Percentiles rank a stretch among this genome's conserved stretches.
phyloP scores from a whole-genome alignment of 2,329 filamentous ascomycete species.

The Sclerotinia subarctica region DNA sequence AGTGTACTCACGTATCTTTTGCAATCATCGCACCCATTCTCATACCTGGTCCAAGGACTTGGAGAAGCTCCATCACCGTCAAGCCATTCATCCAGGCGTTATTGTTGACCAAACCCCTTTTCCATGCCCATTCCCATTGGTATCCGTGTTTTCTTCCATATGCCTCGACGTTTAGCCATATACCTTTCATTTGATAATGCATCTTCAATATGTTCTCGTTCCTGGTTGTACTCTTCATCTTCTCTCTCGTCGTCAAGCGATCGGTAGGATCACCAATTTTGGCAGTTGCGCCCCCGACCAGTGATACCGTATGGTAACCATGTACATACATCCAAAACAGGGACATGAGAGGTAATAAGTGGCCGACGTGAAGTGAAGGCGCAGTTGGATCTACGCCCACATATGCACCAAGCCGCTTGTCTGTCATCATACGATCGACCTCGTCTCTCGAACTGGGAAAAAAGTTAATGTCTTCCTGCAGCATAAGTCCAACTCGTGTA shows the following conservation, averaged over 20 bases:
- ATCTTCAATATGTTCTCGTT: slow-evolving; percentile 65
- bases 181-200: slow-evolving; percentile 63
- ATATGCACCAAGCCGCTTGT: slow-evolving; percentile 68
- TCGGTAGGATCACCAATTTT: slow-evolving; percentile 77
- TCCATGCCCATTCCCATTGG: slow-evolving; percentile 63
- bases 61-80: slow-evolving; percentile 70
- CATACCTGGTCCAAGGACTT: slow-evolving; percentile 68
- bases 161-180: slow-evolving; percentile 71
- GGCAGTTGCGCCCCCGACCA: slow-evolving; percentile 72
- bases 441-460: slow-evolving; percentile 42
- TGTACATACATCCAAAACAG: slow-evolving; percentile 81
- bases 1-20: slow-evolving; percentile 71
- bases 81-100: slow-evolving; percentile 75
- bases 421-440: slow-evolving; percentile 61
- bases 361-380: slow-evolving; percentile 74
- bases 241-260: slow-evolving; percentile 59
- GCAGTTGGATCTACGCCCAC: slow-evolving; percentile 82
- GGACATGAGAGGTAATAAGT: slow-evolving; percentile 77
- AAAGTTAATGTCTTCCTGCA: slow-evolving; percentile 18
- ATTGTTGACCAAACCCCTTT: slow-evolving; percentile 73
- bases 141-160: slow-evolving; percentile 66
- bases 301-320: slow-evolving; percentile 63
- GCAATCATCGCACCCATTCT: slow-evolving; percentile 83
- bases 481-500: slow-evolving; percentile 10
- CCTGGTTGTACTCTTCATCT: slow-evolving; percentile 50